A percentile compares a stretch with the other conserved stretches of the same genome.
Conservation (phyloP, 2,329 filamentous ascomycete species). For the Fusarium compactum region DNA sequence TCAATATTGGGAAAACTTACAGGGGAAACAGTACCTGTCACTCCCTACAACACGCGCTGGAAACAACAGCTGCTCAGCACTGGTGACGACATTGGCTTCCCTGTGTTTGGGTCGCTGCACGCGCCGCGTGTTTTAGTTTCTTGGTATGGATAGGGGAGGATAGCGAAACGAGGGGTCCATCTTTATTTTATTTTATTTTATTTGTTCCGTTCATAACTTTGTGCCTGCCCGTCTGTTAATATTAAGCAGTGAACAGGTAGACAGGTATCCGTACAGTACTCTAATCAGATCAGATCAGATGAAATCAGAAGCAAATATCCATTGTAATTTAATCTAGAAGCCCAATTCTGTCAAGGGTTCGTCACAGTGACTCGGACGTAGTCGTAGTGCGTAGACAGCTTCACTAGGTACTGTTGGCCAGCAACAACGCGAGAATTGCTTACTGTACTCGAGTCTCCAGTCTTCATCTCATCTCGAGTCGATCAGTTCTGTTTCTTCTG, state of each 20-base stretch:
- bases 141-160: slow-evolving; percentile 8
- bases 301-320: slow-evolving; percentile 2
- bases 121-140: slow-evolving; percentile 39
- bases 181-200: slow-evolving; percentile 6
- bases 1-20: slow-evolving; percentile 15
- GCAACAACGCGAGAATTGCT: slow-evolving; percentile 37
- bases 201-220: background rate
- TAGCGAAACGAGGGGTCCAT: slow-evolving; percentile 29
- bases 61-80: slow-evolving; percentile 18
- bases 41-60: slow-evolving; percentile 24
- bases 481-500: slow-evolving; percentile 35
- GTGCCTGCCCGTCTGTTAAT: too few species aligned
- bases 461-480: slow-evolving; percentile 12
- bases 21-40: background rate
- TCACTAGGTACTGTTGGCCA: slow-evolving; percentile 29
- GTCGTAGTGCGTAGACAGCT: slow-evolving; percentile 12
- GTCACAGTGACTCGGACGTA: slow-evolving; percentile 29
- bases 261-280: background rate
- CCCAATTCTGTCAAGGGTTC: slow-evolving; percentile 10
- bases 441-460: slow-evolving; percentile 11
- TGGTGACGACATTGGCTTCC: slow-evolving; percentile 37
- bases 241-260: background rate
- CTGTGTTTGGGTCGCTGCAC: slow-evolving; percentile 3
- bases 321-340: background rate
- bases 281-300: slow-evolving; percentile 15